Percentiles rank a stretch among this genome's conserved stretches.
Conservation (phyloP, 495 filamentous ascomycete species). For the Thozetella sp. region DNA sequence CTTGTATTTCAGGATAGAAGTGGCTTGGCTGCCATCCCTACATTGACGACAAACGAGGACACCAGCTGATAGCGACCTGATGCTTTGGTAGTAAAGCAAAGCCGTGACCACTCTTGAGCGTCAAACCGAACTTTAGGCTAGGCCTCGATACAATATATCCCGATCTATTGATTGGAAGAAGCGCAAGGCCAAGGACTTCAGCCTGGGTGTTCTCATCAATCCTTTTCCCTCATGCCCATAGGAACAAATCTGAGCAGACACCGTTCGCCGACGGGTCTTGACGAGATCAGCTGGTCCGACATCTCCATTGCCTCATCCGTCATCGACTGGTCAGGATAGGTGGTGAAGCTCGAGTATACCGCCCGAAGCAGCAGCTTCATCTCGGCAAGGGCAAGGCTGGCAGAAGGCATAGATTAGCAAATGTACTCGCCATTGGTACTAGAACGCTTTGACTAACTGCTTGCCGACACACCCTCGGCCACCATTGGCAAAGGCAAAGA, state of each 20-base stretch:
- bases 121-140: too few relatives aligned
- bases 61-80: too few relatives aligned
- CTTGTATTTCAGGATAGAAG: too few relatives aligned
- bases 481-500: slow-evolving; percentile 56
- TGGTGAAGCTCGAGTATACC: slow-evolving; percentile 59
- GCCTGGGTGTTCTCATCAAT: too few relatives aligned
- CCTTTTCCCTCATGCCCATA: slow-evolving; percentile 6
- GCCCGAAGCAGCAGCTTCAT: slow-evolving; percentile 64
- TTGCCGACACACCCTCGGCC: slow-evolving; percentile 59
- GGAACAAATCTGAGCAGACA: slow-evolving; percentile 48
- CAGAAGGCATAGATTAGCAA: slow-evolving; percentile 15
- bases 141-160: too few relatives aligned
- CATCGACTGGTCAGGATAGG: slow-evolving; percentile 54
- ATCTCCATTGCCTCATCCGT: slow-evolving; percentile 52
- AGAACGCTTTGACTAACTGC: slow-evolving; percentile 41
- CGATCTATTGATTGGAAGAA: slow-evolving; percentile 4
- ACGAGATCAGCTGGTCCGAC: slow-evolving; percentile 63
- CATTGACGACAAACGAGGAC: too few relatives aligned
- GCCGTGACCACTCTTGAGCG: too few relatives aligned
- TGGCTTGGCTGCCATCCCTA: too few relatives aligned
- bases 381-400: slow-evolving; percentile 64
- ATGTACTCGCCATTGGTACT: neutral
- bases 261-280: slow-evolving; percentile 54
- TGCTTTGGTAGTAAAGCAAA: too few relatives aligned
- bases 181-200: slow-evolving; percentile 1